Conservation (phyloP, 768 basidiomycete species). For the Sporobolomyces pararoseus region DNA sequence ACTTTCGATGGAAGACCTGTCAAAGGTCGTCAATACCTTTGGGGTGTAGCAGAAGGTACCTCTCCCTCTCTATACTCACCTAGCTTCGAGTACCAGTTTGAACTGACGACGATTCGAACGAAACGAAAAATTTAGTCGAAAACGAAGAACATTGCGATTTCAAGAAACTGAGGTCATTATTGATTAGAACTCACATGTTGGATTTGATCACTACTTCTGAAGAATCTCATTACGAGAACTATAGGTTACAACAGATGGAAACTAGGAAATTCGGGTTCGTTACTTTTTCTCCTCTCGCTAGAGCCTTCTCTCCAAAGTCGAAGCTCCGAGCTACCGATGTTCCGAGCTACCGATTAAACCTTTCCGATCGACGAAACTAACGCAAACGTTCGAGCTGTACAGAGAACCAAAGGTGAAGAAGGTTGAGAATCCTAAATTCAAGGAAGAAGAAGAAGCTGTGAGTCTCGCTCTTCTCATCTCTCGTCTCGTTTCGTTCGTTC, state of each 20-base stretch:
- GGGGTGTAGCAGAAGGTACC: slow-evolving; percentile 98
- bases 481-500: too few relatives aligned
- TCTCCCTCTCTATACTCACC: slow-evolving; percentile 18
- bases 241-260: slow-evolving; percentile 98
- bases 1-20: slow-evolving; percentile 86
- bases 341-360: too few relatives aligned
- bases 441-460: slow-evolving; percentile 89
- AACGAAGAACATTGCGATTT: slow-evolving; percentile 99
- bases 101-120: too few relatives aligned
- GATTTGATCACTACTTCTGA: slow-evolving; percentile 95
- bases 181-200: slow-evolving; percentile 97
- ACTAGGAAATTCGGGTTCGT: slow-evolving; percentile 83
- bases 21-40: slow-evolving; percentile 96
- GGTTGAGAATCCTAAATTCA: slow-evolving; percentile 98
- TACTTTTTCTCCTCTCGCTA: not conserved
- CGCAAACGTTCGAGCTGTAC: too few relatives aligned
- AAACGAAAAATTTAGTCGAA: too few relatives aligned
- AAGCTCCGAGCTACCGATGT: not conserved
- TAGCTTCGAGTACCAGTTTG: not conserved
- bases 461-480: not conserved
- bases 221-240: slow-evolving; percentile 94
- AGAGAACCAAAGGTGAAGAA: slow-evolving; percentile 93
- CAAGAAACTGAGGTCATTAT: slow-evolving; percentile 88
- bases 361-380: too few relatives aligned
- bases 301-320: not conserved